Evolutionary conservation across 108 stramenopile species (phyloP).

Genomic region (Bacterosira constricta): DNA sequence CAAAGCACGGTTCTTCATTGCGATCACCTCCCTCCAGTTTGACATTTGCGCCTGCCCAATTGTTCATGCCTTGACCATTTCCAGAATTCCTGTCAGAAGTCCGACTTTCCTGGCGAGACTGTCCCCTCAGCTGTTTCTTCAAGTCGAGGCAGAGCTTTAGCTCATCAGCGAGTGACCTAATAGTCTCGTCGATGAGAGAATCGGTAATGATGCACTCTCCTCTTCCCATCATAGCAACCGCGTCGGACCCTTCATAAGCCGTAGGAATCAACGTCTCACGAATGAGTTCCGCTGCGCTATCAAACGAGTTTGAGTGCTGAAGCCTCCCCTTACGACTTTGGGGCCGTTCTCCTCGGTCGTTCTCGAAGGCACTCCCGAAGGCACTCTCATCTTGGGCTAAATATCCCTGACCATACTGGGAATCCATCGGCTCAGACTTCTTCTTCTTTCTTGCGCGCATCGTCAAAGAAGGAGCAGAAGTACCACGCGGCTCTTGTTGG

Average conservation of each 20-base stretch:
- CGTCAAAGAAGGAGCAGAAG: background rate
- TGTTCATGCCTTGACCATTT: background rate
- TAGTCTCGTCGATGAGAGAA: constrained; percentile 51
- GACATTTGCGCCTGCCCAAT: background rate
- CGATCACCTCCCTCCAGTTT: background rate
- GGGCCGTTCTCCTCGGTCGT: background rate
- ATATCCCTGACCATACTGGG: too few species aligned
- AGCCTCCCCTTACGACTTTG: background rate
- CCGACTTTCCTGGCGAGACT: background rate
- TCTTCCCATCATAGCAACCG: constrained; percentile 10
- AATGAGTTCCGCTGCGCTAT: constrained; percentile 23
- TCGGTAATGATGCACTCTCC: constrained; percentile 41
- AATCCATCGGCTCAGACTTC: too few species aligned
- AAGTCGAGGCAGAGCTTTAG: constrained; percentile 22
- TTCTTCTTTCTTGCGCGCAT: constrained; percentile 8
- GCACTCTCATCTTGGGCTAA: too few species aligned
- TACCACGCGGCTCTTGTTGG: background rate
- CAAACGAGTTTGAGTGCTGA: constrained; percentile 5
- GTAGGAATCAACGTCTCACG: constrained; percentile 17
- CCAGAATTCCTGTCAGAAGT: background rate
- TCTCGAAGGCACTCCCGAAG: background rate
- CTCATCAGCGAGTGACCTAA: constrained; percentile 37
- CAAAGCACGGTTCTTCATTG: background rate
- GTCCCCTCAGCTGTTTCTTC: constrained; percentile 28
- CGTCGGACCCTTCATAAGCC: background rate